Evolutionary conservation across 495 filamentous ascomycete species (phyloP).

Genomic region (Penicillium canariense): DNA sequence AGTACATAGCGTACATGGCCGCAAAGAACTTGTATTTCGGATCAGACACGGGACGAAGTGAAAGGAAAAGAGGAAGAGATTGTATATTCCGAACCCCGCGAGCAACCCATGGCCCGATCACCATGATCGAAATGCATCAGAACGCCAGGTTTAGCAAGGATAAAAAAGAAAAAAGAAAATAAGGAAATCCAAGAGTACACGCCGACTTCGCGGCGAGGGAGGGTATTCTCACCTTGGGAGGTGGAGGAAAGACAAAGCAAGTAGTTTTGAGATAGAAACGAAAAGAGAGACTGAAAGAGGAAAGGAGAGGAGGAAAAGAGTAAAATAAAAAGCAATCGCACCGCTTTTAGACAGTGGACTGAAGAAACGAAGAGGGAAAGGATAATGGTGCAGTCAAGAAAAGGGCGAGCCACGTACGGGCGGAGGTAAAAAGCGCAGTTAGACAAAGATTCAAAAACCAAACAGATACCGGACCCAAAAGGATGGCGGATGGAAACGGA

Average conservation of each 20-base stretch:
- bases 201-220: slow-evolving; percentile 5
- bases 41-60: slow-evolving; percentile 5
- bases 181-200: slow-evolving; percentile 26
- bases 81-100: slow-evolving; percentile 23
- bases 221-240: neutral
- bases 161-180: slow-evolving; percentile 27
- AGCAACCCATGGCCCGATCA: slow-evolving; percentile 31
- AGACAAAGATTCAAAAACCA: slow-evolving; percentile 11
- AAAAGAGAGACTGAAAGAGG: neutral
- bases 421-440: slow-evolving; percentile 11
- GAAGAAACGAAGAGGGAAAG: slow-evolving; percentile 7
- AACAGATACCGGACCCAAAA: slow-evolving; percentile 18
- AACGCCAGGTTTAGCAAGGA: slow-evolving; percentile 29
- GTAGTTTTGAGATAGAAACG: slow-evolving; percentile 17
- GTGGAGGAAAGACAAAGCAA: slow-evolving; percentile 9
- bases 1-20: slow-evolving; percentile 2
- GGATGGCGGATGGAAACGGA: slow-evolving; percentile 26
- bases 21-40: neutral
- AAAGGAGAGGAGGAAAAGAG: slow-evolving; percentile 12
- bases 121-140: slow-evolving; percentile 38
- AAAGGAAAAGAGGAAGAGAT: slow-evolving; percentile 15
- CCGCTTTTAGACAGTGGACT: neutral
- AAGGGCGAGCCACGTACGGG: slow-evolving; percentile 9
- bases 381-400: slow-evolving; percentile 8
- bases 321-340: neutral